These are phyloP conservation scores for Ophiostoma sp. DNA, from an alignment of 2,329 filamentous ascomycete species.

Conservation along the genomic window DNA sequence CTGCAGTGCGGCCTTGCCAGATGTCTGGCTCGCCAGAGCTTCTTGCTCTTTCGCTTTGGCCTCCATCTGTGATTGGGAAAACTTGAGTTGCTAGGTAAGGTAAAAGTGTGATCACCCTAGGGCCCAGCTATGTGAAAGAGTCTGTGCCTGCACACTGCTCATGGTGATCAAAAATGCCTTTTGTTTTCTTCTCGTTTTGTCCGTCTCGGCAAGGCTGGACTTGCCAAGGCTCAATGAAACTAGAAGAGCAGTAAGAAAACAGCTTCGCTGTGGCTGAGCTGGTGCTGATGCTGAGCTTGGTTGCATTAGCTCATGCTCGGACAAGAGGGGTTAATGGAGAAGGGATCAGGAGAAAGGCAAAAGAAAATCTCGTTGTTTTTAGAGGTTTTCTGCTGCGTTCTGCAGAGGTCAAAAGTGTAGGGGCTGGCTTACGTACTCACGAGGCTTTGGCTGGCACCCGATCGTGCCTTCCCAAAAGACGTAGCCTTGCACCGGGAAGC, in stretches of 20 bases:
- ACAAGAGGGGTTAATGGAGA: not conserved
- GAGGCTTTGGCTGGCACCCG: slow-evolving; percentile 4
- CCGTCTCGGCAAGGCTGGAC: not conserved
- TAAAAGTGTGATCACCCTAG: not conserved
- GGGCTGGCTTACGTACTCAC: slow-evolving; percentile 8
- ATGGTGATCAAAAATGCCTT: not conserved
- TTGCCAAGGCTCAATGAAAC: not conserved
- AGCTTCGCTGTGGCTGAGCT: slow-evolving; percentile 5
- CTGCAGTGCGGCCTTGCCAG: slow-evolving; percentile 57
- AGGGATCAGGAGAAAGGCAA: too few relatives aligned
- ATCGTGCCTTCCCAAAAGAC: slow-evolving; percentile 4
- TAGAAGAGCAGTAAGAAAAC: not conserved
- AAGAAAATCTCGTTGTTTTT: too few relatives aligned
- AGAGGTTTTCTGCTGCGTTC: too few relatives aligned
- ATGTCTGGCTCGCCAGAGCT: slow-evolving; percentile 22
- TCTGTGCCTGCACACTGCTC: slow-evolving; percentile 11
- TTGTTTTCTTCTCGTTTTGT: not conserved
- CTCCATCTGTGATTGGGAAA: slow-evolving; percentile 19
- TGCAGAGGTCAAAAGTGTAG: not conserved
- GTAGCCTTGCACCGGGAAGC: slow-evolving; percentile 1
- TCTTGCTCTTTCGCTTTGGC: slow-evolving; percentile 25
- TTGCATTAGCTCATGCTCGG: slow-evolving; percentile 10
- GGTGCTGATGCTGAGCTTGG: slow-evolving; percentile 1
- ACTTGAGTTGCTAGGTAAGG: too few relatives aligned
- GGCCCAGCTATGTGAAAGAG: slow-evolving; percentile 13